A percentile compares a stretch with the other conserved stretches of the same genome.
Conservation (phyloP, 2,329 filamentous ascomycete genomes). For the Clonostachys sp. region DNA sequence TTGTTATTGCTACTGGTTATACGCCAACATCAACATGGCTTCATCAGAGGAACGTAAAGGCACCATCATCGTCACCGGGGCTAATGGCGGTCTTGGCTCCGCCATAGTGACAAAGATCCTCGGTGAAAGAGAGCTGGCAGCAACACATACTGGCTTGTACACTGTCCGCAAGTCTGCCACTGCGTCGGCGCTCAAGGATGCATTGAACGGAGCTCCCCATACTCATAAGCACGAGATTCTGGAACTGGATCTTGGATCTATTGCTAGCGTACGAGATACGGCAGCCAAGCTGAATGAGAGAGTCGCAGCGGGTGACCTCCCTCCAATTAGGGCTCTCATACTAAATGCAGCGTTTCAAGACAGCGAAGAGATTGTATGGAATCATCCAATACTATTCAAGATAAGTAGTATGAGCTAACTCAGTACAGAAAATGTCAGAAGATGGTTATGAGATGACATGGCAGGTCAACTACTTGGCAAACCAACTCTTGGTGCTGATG, state of each 20-base stretch:
- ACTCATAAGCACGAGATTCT: constrained; percentile 22
- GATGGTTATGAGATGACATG: constrained; percentile 23
- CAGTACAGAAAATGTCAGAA: constrained; percentile 13
- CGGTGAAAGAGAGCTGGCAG: constrained; percentile 16
- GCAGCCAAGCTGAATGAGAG: constrained; percentile 19
- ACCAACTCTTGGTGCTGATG: constrained; percentile 19
- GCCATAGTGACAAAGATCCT: constrained; percentile 22
- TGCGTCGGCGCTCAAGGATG: constrained; percentile 15
- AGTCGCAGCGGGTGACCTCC: constrained; percentile 22
- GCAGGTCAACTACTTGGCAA: constrained; percentile 24
- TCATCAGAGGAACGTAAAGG: constrained; percentile 7
- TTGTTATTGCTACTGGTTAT: too few species aligned
- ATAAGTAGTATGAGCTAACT: background rate
- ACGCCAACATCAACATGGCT: too few species aligned
- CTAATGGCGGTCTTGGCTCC: constrained; percentile 31
- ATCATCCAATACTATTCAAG: background rate
- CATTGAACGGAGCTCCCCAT: constrained; percentile 10
- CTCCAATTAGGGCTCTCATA: constrained; percentile 30
- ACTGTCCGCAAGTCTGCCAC: constrained; percentile 23
- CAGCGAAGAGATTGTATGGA: background rate
- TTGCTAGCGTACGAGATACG: constrained; percentile 15
- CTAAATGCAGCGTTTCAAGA: constrained; percentile 22
- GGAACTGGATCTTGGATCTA: constrained; percentile 20
- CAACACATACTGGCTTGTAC: constrained; percentile 25
- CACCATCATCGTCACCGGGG: constrained; percentile 28